A percentile compares a stretch with the other conserved stretches of the same genome.
phyloP scores from a whole-genome alignment of 352 stramenopile species.

The Globisporangium ultimum region DNA sequence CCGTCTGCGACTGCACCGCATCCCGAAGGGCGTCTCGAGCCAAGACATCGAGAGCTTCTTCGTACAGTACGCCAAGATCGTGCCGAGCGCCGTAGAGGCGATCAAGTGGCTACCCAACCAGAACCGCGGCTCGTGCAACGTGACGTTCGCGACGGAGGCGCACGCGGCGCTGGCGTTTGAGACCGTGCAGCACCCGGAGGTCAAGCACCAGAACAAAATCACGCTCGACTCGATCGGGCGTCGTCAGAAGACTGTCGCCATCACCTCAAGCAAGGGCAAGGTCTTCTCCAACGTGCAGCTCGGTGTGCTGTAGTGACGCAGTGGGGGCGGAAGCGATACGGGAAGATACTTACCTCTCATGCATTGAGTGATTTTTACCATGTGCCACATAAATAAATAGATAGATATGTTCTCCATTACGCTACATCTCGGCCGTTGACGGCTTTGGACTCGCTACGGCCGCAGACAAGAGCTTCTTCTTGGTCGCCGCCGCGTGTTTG shows the following conservation, averaged over 20 bases:
- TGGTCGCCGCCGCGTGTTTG: constrained; percentile 64
- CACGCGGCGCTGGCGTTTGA: constrained; percentile 73
- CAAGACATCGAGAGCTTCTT: constrained; percentile 76
- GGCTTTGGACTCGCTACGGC: constrained; percentile 18
- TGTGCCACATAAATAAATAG: constrained; percentile 17
- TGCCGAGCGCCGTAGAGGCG: constrained; percentile 62
- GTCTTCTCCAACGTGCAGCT: constrained; percentile 68
- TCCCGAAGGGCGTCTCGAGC: constrained; percentile 59
- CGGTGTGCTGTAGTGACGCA: constrained; percentile 22
- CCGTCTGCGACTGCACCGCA: constrained; percentile 68
- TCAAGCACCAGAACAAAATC: constrained; percentile 25
- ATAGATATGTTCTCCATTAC: constrained; percentile 11
- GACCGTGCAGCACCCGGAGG: constrained; percentile 29
- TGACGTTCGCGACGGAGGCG: constrained; percentile 62
- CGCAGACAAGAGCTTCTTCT: constrained; percentile 52
- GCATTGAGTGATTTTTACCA: neutral
- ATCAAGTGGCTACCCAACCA: constrained; percentile 60
- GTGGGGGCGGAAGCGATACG: neutral
- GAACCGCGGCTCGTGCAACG: constrained; percentile 63
- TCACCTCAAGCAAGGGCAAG: constrained; percentile 57
- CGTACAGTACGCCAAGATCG: constrained; percentile 49
- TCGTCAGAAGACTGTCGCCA: constrained; percentile 60
- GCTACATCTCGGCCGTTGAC: constrained; percentile 26
- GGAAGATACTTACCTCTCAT: neutral
- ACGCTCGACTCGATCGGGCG: constrained; percentile 65